Percentiles rank a stretch among this genome's conserved stretches.
phyloP scores from a whole-genome alignment of 345 rosid species.

The sweet orange (Citrus sinensis) region DNA sequence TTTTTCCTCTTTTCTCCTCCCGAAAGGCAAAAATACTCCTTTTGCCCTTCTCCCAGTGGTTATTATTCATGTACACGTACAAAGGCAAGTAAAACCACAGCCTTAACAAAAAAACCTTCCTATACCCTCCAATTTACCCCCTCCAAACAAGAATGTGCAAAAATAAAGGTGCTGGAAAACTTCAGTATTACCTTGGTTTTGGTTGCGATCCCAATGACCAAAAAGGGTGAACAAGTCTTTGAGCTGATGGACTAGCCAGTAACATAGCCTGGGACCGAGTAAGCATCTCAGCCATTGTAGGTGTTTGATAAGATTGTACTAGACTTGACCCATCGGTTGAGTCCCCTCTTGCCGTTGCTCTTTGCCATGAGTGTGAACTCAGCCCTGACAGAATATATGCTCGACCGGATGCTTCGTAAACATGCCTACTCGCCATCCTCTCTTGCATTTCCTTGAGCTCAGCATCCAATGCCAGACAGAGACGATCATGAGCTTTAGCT shows the following conservation, averaged over 20 bases:
- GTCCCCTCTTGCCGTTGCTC: constrained; percentile 97
- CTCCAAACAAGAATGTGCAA: constrained; percentile 26
- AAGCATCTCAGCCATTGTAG: constrained; percentile 93
- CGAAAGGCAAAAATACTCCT: constrained; percentile 14
- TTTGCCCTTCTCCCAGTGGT: constrained; percentile 18
- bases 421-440: constrained; percentile 90
- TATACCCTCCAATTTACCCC: constrained; percentile 18
- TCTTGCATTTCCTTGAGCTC: constrained; percentile 98
- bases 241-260: constrained; percentile 63
- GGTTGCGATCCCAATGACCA: constrained; percentile 60
- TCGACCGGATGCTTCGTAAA: constrained; percentile 88
- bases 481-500: constrained; percentile 64
- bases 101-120: constrained; percentile 10
- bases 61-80: constrained; percentile 54
- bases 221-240: constrained; percentile 62
- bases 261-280: constrained; percentile 68
- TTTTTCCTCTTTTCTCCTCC: constrained; percentile 23
- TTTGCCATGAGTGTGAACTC: constrained; percentile 98
- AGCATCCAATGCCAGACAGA: constrained; percentile 72
- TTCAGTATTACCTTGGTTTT: constrained; percentile 60
- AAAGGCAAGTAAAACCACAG: constrained; percentile 23
- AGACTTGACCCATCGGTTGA: constrained; percentile 84
- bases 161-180: constrained; percentile 18
- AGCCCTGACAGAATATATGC: constrained; percentile 96
- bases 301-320: constrained; percentile 80